Evolutionary conservation across 2,329 filamentous ascomycete species (phyloP), one percentile per base, ranked within the genome.

Genomic region (Diaporthe citri): DNA sequence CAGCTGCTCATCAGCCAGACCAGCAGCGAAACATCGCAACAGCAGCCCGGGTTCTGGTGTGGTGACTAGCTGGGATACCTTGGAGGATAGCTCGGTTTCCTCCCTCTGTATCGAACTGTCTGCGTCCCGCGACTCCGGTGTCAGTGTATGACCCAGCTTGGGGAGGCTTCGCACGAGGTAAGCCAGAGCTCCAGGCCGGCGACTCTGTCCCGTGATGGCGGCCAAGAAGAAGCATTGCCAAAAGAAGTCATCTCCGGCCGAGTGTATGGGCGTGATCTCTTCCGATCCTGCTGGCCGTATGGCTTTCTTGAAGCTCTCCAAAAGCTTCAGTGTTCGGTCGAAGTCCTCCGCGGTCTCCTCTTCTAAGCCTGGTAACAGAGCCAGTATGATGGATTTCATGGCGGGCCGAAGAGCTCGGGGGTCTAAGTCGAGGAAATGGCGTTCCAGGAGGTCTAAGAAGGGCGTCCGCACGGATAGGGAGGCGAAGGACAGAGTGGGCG

Each of bases 301-400:
- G 64, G 90, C 89, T 75, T 89, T 84, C 80, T 96, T 95, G 82
- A 98, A 92, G 74, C 90, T 92, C 79, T 97, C 93, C 62, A 98
- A 82, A 13, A 98, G 90, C 74, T 90, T 90, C 73, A 98, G 83
- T 2, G 96, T 97, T 72, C 94, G 90, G 77, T 98, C 96, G 82
- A 98, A 99, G 82, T 99, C 97, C 82, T 99, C 97, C 78, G 96
- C 97, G 12, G 95, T 97, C 82, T 98, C 97, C 78, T 99, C 97
- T 83, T 99, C 97, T 3, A 99, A 85, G 0, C 96, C 97, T 0
- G 97, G 97, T 4, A 99, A 87, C 41, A 99, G 87, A n/a, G 95
- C 93, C 28, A 99, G 86, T 76, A 98, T 92, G 20, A 98, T 91
- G 10, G 96, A 94, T 83, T 98, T 98, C 84, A 98, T 89, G 1